Evolutionary conservation across 202 grass and related monocot species (phyloP), one percentile per base, ranked within the genome.

Genomic region (Schoenoplectus triqueter): DNA sequence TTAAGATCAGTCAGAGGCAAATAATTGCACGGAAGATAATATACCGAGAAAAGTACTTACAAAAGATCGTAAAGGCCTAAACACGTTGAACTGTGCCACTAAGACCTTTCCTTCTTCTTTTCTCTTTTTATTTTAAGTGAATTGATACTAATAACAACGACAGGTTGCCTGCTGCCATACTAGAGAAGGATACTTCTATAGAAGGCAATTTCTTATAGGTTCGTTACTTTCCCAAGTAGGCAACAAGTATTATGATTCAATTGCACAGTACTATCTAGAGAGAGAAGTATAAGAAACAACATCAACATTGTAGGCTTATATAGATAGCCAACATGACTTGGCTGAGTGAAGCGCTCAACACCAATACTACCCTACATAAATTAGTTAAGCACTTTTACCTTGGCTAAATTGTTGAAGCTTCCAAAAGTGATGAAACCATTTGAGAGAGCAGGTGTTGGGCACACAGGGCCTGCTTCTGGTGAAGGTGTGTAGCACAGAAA

Each of bases 341-440:
- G 70, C 74, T 78, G 70, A 20, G 45, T 52, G 46, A 73, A 73
- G 69, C 17, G 7, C 69, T 73, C 45, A 73, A 50, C n/a, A 20
- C 14, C 44, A 20, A 50, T 51, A 73, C 51, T 73, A 61, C 15
- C 54, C 7, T 79, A 79, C 31, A 79, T 21, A 48, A 83, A 61
- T 84, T 21, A 64, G 59, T 84, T 21, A 52, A 61, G 22, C 45
- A 76, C 3, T 80, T 71, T 82, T 88, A 99, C 96, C 96, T 99
- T 99, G 81, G 96, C 96, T 80, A 99, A 87, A 94, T 99, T 99
- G 80, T 99, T 95, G 85, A 99, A 99, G 79, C 93, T 99, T 78
- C 96, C 96, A 86, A 99, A 99, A 8, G 96, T 99, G 48, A 99
- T 21, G 18, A 99, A 95, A 80, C 93, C 91, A 89, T 95, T 99